Conservation (phyloP, 1,139 yeast genomes). For the Candida sojae region DNA sequence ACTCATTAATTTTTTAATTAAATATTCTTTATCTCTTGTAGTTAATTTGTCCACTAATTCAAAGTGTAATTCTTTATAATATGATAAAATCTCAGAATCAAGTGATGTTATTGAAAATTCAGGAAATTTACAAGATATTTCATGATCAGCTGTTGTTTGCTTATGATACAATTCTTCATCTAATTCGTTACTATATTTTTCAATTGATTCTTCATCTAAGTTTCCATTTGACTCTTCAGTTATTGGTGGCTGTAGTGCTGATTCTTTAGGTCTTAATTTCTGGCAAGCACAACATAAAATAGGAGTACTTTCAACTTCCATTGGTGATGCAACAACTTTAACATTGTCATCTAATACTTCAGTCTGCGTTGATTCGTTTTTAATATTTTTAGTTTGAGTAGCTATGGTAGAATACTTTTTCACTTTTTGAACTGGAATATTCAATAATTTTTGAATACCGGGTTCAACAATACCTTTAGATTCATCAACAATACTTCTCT, state of each 20-base stretch:
- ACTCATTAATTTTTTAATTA: slow-evolving; percentile 6
- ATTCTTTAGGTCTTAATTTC: too few species aligned
- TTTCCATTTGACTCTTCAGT: too few species aligned
- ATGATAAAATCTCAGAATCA: background rate
- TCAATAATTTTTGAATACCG: background rate
- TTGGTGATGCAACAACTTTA: background rate
- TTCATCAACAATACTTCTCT: background rate
- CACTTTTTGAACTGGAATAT: background rate
- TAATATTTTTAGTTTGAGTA: background rate
- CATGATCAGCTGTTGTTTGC: background rate
- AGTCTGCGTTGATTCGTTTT: background rate
- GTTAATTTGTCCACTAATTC: slow-evolving; percentile 7
- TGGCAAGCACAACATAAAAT: too few species aligned
- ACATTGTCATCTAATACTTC: background rate
- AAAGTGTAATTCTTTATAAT: slow-evolving; percentile 1
- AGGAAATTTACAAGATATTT: background rate
- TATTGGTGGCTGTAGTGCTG: too few species aligned
- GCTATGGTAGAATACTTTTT: background rate
- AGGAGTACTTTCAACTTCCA: too few species aligned
- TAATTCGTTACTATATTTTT: too few species aligned
- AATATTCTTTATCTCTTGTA: slow-evolving; percentile 5
- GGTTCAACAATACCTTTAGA: too few species aligned
- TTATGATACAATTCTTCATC: too few species aligned
- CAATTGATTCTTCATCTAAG: too few species aligned
- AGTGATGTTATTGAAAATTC: background rate